Evolutionary conservation across 352 stramenopile genomes (phyloP).

Genomic region (Pythium rishiriense): DNA sequence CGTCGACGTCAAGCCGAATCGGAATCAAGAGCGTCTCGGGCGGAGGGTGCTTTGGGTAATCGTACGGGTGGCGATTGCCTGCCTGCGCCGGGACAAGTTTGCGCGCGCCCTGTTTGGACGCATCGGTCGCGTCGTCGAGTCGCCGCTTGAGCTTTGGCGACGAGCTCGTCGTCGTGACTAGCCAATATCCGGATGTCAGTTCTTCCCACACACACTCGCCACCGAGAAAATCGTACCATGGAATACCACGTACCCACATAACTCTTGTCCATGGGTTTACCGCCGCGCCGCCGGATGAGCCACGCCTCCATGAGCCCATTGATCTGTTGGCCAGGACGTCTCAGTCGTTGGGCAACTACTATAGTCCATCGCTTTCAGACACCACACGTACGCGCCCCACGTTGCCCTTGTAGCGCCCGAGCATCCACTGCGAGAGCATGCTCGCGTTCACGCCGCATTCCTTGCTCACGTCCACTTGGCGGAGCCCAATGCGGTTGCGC

Average conservation of each 20-base stretch:
- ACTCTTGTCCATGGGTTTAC: conserved; percentile 79
- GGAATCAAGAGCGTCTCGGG: conserved; percentile 56
- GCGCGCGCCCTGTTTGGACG: conserved; percentile 9
- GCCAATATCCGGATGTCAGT: not conserved
- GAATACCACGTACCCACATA: conserved; percentile 43
- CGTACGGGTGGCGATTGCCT: conserved; percentile 58
- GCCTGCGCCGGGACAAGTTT: conserved; percentile 10
- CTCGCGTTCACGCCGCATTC: conserved; percentile 84
- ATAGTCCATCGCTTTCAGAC: too few species aligned
- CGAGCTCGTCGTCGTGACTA: conserved; percentile 52
- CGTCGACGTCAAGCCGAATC: conserved; percentile 73
- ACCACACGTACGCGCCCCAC: conserved; percentile 58
- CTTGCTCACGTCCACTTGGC: conserved; percentile 84
- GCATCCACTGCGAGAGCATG: conserved; percentile 88
- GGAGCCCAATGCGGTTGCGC: conserved; percentile 67
- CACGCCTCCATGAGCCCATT: conserved; percentile 86
- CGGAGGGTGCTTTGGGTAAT: conserved; percentile 75
- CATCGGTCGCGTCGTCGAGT: conserved; percentile 57
- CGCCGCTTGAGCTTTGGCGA: conserved; percentile 74
- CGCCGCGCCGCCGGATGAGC: conserved; percentile 76
- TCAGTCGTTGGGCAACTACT: too few species aligned
- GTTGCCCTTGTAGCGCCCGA: conserved; percentile 84
- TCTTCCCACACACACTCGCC: not conserved
- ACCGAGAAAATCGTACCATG: too few species aligned
- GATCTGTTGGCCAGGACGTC: conserved; percentile 39